Percentiles rank a stretch among this genome's conserved stretches.
phyloP scores from a whole-genome alignment of 164 flowering plant genomes.

The Stephania cephalantha region DNA sequence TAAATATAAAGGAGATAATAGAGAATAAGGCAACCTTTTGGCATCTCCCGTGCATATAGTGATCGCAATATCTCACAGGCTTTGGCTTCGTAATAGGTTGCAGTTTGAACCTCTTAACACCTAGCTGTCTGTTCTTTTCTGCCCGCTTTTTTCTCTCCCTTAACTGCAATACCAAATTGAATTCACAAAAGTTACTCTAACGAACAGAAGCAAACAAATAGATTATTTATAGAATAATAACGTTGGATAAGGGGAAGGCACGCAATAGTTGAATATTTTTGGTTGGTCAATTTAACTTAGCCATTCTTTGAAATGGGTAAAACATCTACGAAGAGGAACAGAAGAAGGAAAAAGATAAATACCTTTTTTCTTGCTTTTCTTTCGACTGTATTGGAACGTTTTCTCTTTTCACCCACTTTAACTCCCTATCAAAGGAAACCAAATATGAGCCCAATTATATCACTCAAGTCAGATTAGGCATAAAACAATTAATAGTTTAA shows the following conservation, averaged over 20 bases:
- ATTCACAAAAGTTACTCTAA: slow-evolving; percentile 1
- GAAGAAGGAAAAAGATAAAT: background rate
- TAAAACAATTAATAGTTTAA: background rate
- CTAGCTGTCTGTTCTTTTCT: slow-evolving; percentile 52
- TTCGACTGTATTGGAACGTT: slow-evolving; percentile 29
- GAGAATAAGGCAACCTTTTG: slow-evolving; percentile 41
- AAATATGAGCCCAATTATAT: background rate
- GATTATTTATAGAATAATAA: background rate
- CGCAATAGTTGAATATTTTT: background rate
- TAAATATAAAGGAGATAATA: too few relatives aligned
- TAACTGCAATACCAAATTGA: slow-evolving; percentile 36
- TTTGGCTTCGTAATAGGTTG: slow-evolving; percentile 49
- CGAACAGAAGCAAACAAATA: background rate
- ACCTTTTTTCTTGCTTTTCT: slow-evolving; percentile 54
- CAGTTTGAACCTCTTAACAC: slow-evolving; percentile 66
- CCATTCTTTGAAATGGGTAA: background rate
- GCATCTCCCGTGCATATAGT: too few relatives aligned
- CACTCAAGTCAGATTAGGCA: background rate
- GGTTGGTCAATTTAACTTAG: background rate
- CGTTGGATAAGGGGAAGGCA: background rate
- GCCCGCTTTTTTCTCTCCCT: slow-evolving; percentile 55
- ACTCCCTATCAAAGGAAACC: slow-evolving; percentile 22
- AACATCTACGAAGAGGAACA: background rate
- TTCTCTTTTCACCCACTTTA: slow-evolving; percentile 33
- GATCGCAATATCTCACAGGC: too few relatives aligned